A percentile compares a stretch with the other conserved stretches of the same genome.
Evolutionary conservation across 495 filamentous ascomycete species (phyloP).

Genomic region (Terfezia claveryi): DNA sequence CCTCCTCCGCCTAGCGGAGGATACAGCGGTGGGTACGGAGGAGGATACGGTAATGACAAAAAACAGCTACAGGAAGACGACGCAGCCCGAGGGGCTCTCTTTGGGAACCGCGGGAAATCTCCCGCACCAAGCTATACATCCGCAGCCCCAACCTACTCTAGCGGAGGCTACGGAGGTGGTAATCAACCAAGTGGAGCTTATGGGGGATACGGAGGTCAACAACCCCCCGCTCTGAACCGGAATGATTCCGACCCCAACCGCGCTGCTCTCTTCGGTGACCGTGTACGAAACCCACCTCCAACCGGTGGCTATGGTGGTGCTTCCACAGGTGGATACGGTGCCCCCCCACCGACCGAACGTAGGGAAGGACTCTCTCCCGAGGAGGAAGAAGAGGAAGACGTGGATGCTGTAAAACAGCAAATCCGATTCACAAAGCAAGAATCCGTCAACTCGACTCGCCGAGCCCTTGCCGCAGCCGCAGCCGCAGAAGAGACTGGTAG

Average conservation of each 20-base stretch:
- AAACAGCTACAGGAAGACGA: not conserved
- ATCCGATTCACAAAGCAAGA: constrained; percentile 56
- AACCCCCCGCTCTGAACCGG: too few species aligned
- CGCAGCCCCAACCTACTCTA: too few species aligned
- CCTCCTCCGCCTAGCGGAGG: not conserved
- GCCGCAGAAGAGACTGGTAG: constrained; percentile 52
- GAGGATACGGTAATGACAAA: not conserved
- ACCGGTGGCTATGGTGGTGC: not conserved
- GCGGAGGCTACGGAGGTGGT: too few species aligned
- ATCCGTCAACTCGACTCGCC: constrained; percentile 47
- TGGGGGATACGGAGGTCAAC: too few species aligned
- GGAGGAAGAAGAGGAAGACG: constrained; percentile 40
- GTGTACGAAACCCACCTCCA: not conserved
- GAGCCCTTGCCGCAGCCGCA: constrained; percentile 40
- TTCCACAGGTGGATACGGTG: not conserved
- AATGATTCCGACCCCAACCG: not conserved
- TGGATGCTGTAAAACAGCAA: constrained; percentile 45
- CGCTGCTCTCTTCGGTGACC: not conserved
- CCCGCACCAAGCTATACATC: too few species aligned
- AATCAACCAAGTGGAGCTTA: too few species aligned
- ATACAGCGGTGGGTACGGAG: not conserved
- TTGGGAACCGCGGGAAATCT: not conserved
- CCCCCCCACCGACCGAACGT: not conserved
- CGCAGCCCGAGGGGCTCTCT: not conserved
- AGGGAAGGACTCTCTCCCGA: not conserved